Evolutionary conservation across 2,329 filamentous ascomycete species (phyloP).

Genomic region (Neonectria magnoliae): DNA sequence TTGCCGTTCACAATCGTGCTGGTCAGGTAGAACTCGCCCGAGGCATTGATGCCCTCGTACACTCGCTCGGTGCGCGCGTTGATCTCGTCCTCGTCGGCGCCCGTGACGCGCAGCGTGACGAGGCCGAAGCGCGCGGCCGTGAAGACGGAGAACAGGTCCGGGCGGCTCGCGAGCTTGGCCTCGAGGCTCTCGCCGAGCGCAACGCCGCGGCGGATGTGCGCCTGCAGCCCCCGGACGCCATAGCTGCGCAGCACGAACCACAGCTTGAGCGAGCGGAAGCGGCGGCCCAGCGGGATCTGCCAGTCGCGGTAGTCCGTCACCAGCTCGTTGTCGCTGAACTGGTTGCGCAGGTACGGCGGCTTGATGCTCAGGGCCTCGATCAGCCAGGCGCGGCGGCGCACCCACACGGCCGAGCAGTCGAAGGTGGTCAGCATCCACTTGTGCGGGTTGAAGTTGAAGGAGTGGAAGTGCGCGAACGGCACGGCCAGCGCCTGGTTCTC

Average conservation of each 20-base stretch:
- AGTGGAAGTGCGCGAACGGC: slow-evolving; percentile 76
- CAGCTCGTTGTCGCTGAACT: slow-evolving; percentile 80
- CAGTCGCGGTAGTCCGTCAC: slow-evolving; percentile 97
- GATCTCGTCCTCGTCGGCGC: slow-evolving; percentile 59
- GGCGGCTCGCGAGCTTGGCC: slow-evolving; percentile 63
- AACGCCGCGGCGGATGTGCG: slow-evolving; percentile 77
- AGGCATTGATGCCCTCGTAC: slow-evolving; percentile 77
- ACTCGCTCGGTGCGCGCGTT: slow-evolving; percentile 78
- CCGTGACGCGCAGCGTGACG: slow-evolving; percentile 74
- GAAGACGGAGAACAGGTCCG: slow-evolving; percentile 80
- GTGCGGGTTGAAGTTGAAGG: slow-evolving; percentile 95
- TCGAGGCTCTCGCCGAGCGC: slow-evolving; percentile 76
- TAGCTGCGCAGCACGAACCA: slow-evolving; percentile 94
- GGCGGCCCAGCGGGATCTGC: slow-evolving; percentile 91
- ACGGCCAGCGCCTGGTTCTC: slow-evolving; percentile 78
- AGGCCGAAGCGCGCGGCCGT: slow-evolving; percentile 81
- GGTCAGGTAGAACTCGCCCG: slow-evolving; percentile 85
- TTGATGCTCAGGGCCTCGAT: slow-evolving; percentile 82
- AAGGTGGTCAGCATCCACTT: slow-evolving; percentile 98
- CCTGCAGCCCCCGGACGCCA: slow-evolving; percentile 78
- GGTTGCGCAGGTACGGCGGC: slow-evolving; percentile 83
- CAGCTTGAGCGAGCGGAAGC: slow-evolving; percentile 90
- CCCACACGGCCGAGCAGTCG: slow-evolving; percentile 83
- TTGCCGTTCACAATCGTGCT: slow-evolving; percentile 76
- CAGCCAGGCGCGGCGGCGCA: slow-evolving; percentile 79